Percentiles rank a stretch among this genome's conserved stretches.
Conservation (phyloP, 352 stramenopile genomes). For the Phytophthora kernoviae region DNA sequence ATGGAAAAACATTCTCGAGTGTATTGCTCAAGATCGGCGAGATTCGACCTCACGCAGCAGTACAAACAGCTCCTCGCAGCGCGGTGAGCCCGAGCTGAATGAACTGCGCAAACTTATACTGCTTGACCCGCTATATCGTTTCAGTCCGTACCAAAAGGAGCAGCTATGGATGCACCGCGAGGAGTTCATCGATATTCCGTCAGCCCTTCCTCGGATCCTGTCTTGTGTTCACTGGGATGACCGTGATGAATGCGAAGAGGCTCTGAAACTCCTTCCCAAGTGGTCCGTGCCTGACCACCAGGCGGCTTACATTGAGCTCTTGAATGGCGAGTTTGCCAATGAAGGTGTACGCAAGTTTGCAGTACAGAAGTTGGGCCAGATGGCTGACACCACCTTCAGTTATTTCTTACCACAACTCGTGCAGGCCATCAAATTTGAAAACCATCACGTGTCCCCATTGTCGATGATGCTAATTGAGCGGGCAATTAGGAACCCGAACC, state of each 20-base stretch:
- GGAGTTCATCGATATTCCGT: constrained; percentile 77
- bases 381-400: constrained; percentile 89
- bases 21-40: constrained; percentile 48
- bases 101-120: constrained; percentile 84
- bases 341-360: constrained; percentile 77
- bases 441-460: constrained; percentile 80
- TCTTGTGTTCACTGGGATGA: constrained; percentile 86
- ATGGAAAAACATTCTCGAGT: constrained; percentile 64
- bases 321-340: constrained; percentile 84
- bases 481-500: constrained; percentile 88
- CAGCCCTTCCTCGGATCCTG: constrained; percentile 77
- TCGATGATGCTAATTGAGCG: constrained; percentile 83
- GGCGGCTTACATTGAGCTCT: constrained; percentile 82
- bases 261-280: constrained; percentile 64
- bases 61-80: constrained; percentile 53
- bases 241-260: constrained; percentile 69
- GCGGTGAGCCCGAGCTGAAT: constrained; percentile 48
- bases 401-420: constrained; percentile 90
- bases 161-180: constrained; percentile 84
- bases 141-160: constrained; percentile 84
- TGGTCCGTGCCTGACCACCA: constrained; percentile 77
- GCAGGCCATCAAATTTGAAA: constrained; percentile 91
- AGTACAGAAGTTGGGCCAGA: constrained; percentile 74
- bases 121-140: constrained; percentile 78
- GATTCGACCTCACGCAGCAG: constrained; percentile 66